Percentiles rank a stretch among this genome's conserved stretches.
These are phyloP conservation scores for Actinomucor elegans DNA, from an alignment of 371 early-diverging fungal genomes.

Conservation along the genomic window DNA sequence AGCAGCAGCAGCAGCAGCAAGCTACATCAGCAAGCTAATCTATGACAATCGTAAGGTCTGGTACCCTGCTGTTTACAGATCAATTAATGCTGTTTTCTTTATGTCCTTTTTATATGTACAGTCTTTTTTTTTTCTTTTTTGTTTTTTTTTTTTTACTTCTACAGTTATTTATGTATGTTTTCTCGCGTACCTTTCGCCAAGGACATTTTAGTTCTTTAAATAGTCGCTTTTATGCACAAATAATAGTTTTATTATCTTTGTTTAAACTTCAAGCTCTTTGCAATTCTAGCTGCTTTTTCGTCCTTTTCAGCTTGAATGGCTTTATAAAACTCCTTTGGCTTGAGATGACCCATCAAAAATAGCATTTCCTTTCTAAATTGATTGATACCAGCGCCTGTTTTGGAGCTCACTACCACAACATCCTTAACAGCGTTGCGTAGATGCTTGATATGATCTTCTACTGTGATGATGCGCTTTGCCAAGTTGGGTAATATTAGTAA, in stretches of 20 bases:
- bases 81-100: background rate
- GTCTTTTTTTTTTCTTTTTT: background rate
- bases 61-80: background rate
- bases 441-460: conserved; percentile 37
- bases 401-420: conserved; percentile 57
- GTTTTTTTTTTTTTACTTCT: background rate
- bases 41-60: too few relatives aligned
- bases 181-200: too few relatives aligned
- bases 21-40: background rate
- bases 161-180: background rate
- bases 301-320: conserved; percentile 8
- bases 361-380: conserved; percentile 62
- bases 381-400: conserved; percentile 56
- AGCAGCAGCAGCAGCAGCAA: background rate
- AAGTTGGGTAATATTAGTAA: conserved; percentile 62
- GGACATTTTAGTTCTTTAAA: too few relatives aligned
- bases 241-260: conserved; percentile 2
- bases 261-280: background rate
- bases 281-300: conserved; percentile 5
- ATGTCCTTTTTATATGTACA: conserved; percentile 4
- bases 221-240: conserved; percentile 3
- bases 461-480: conserved; percentile 52
- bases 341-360: conserved; percentile 39
- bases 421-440: conserved; percentile 53
- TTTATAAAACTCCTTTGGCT: conserved; percentile 28